These are phyloP conservation scores for Carex littledalei DNA, from an alignment of 176 grass and related monocot genomes.

Conservation along the genomic window DNA sequence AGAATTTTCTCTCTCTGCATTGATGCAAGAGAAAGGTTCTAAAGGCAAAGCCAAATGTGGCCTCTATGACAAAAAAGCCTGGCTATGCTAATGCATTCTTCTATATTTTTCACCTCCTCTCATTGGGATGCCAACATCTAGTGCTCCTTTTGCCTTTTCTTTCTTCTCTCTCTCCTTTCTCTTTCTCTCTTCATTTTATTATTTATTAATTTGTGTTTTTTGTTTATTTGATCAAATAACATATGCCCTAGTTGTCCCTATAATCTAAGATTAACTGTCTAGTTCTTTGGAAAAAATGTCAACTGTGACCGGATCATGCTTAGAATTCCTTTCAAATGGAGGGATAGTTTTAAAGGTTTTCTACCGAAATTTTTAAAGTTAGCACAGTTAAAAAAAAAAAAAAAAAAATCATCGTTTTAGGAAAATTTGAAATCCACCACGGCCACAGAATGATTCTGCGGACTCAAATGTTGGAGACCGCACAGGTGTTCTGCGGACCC, in stretches of 20 bases:
- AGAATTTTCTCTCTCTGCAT: conserved; percentile 34
- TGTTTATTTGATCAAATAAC: neutral
- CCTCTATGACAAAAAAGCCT: conserved; percentile 16
- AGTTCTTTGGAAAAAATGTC: neutral
- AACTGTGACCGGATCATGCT: neutral
- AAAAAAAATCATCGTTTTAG: no score
- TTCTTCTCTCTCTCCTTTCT: neutral
- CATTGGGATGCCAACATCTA: conserved; percentile 23
- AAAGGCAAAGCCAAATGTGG: conserved; percentile 27
- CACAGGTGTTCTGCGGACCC: no score
- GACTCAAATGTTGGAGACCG: no score
- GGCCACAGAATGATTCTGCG: no score
- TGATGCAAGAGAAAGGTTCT: conserved; percentile 57
- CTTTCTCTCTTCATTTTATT: neutral
- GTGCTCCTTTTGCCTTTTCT: conserved; percentile 31
- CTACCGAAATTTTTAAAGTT: no score
- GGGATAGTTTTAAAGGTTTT: no score
- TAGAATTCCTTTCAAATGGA: neutral
- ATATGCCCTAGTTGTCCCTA: neutral
- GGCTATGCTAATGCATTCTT: neutral
- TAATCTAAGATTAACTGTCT: neutral
- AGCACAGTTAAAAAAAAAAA: no score
- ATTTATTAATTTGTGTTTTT: neutral
- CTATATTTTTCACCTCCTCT: conserved; percentile 20
- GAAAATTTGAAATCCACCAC: no score